phyloP scores from a whole-genome alignment of 2,329 filamentous ascomycete species.

The Cryphonectria japonica region DNA sequence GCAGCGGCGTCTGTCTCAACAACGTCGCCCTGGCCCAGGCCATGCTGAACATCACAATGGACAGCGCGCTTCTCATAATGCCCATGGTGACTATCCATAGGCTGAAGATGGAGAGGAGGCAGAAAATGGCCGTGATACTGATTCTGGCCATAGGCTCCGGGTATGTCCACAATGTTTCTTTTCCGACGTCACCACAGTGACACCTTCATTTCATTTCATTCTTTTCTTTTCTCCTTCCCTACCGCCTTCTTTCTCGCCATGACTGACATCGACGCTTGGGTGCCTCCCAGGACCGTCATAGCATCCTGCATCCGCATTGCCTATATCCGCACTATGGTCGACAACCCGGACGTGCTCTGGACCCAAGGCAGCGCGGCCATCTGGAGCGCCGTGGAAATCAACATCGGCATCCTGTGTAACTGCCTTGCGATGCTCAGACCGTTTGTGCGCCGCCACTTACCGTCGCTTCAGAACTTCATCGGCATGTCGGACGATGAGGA shows the following conservation, averaged over 20 bases:
- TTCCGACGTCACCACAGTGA: neutral
- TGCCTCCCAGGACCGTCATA: slow-evolving; percentile 32
- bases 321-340: slow-evolving; percentile 34
- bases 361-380: slow-evolving; percentile 34
- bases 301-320: slow-evolving; percentile 36
- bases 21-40: slow-evolving; percentile 50
- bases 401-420: slow-evolving; percentile 39
- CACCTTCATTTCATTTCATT: neutral
- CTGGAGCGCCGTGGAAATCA: slow-evolving; percentile 42
- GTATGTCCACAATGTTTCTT: slow-evolving; percentile 32
- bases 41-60: slow-evolving; percentile 50
- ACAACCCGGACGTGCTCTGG: slow-evolving; percentile 41
- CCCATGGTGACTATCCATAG: slow-evolving; percentile 48
- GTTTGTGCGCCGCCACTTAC: slow-evolving; percentile 32
- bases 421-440: slow-evolving; percentile 35
- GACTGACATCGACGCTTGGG: neutral
- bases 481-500: slow-evolving; percentile 13
- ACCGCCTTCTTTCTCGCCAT: too few relatives aligned
- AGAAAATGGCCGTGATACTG: slow-evolving; percentile 46
- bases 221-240: neutral
- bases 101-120: slow-evolving; percentile 47
- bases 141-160: slow-evolving; percentile 51
- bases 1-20: slow-evolving; percentile 43
- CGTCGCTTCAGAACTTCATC: slow-evolving; percentile 28
- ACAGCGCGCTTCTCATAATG: slow-evolving; percentile 47